Conservation (phyloP, 768 basidiomycete genomes). For the Pulveroboletus sp. region DNA sequence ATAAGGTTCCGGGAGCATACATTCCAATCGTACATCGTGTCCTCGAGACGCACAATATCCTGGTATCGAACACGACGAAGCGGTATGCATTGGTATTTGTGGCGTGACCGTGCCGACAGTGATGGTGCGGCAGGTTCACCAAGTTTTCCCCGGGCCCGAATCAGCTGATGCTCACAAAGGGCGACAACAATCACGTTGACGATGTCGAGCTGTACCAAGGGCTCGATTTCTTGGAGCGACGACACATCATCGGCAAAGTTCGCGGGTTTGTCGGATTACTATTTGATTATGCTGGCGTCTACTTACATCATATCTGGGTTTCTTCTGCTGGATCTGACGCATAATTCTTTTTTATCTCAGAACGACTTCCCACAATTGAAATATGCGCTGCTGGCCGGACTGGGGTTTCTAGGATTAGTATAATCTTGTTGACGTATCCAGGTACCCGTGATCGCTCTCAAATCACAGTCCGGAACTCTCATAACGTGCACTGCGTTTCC, state of each 20-base stretch:
- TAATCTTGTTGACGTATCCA: no score
- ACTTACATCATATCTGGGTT: no score
- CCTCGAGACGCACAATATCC: conserved; percentile 86
- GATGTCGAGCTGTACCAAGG: conserved; percentile 89
- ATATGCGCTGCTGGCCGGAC: conserved; percentile 80
- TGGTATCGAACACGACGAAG: conserved; percentile 36
- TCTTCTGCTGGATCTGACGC: conserved; percentile 10
- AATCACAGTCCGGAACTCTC: no score
- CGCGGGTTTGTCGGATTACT: conserved; percentile 63
- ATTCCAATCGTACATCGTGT: conserved; percentile 98
- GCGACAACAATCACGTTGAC: conserved; percentile 91
- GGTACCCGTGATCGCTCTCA: no score
- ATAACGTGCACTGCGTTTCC: no score
- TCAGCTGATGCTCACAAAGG: conserved; percentile 90
- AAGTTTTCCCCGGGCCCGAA: conserved; percentile 34
- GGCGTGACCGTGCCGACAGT: background rate
- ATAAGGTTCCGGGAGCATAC: conserved; percentile 88
- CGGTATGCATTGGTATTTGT: conserved; percentile 6
- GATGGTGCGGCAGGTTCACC: conserved; percentile 20
- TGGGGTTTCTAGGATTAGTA: conserved; percentile 79
- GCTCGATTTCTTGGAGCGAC: conserved; percentile 80
- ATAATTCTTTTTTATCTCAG: conserved; percentile 36
- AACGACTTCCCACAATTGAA: conserved; percentile 96
- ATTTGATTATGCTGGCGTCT: background rate
- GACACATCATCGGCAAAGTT: conserved; percentile 93